Evolutionary conservation across 1,284 basidiomycete species (phyloP), one percentile per base, ranked within the genome.

Genomic region (Ganoderma lingzhi): DNA sequence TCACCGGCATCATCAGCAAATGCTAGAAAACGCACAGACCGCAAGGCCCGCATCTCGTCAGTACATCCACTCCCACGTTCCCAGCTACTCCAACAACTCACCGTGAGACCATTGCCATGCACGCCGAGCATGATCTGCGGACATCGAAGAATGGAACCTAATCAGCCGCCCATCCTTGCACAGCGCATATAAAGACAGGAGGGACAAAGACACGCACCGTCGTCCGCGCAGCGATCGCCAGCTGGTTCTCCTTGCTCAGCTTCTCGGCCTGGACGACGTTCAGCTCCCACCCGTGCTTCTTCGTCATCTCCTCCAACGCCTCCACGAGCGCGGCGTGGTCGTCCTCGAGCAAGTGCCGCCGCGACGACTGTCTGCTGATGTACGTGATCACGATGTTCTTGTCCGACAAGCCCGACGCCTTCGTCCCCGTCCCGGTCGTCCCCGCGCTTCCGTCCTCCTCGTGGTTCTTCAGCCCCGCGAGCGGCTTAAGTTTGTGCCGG

Each of bases 101-200:
- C 79, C 65, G 93, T 92, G 2, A 95, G 83, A 3, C 93, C 93
- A 76, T 94, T 93, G 2, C 94, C 93, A 72, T 95, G 93, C 1
- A 95, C 90, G 44, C 93, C 93, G 23, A 94, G 81, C 76, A 95
- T 81, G 74, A 95, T 87, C 91, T 93, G 67, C 32, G 59, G 41
- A 67, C 30, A 37, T 44, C 30, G 28, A 62, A 53, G 61, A 65
- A 42, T 30, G 35, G 28, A 51, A 44, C 28, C 53, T 45, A 19
- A 51, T 23, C 48, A 48, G 42, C 14, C 32, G 59, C 55, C n/a
- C n/a, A 14, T 28, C 19, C 30, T 53, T 35, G 6, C n/a, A n/a
- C 23, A 32, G 53, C 1, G 41, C 41, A 67, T 35, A 68, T 39
- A 62, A 35, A 35, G 35, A 35, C 35, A 35, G 8, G 35, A 8